A percentile compares a stretch with the other conserved stretches of the same genome.
These are phyloP conservation scores for Penicillium desertorum DNA, from an alignment of 495 filamentous ascomycete species.

Conservation along the genomic window DNA sequence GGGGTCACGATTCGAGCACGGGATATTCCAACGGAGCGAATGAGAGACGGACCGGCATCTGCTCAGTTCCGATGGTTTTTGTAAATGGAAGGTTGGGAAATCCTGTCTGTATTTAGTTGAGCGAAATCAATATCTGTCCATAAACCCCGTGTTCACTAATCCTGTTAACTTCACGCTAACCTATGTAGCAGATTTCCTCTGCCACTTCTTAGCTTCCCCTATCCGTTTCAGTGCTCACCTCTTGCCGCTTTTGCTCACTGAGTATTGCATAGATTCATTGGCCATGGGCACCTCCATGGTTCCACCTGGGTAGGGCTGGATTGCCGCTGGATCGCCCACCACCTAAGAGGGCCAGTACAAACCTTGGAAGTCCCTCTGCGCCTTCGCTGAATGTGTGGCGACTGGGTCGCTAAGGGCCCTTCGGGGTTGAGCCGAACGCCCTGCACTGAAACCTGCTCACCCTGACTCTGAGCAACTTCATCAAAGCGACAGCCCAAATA, in stretches of 20 bases:
- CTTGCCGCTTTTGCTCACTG: constrained; percentile 16
- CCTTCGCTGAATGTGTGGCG: too few species aligned
- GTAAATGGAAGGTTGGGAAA: constrained; percentile 16
- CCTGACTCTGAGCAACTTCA: too few species aligned
- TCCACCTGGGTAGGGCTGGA: too few species aligned
- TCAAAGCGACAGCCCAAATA: too few species aligned
- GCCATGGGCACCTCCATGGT: too few species aligned
- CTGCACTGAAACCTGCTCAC: too few species aligned
- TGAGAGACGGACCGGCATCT: constrained; percentile 65
- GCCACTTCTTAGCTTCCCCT: constrained; percentile 15
- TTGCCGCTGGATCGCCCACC: too few species aligned
- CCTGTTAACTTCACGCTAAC: background rate
- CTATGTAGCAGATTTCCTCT: constrained; percentile 9
- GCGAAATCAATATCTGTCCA: background rate
- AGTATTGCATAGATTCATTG: too few species aligned
- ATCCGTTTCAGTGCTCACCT: constrained; percentile 14
- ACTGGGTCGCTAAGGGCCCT: too few species aligned
- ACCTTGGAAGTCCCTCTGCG: too few species aligned
- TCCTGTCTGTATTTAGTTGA: background rate
- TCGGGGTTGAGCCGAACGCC: too few species aligned
- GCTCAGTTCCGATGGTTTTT: constrained; percentile 73
- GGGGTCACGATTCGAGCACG: constrained; percentile 60
- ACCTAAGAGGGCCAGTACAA: too few species aligned
- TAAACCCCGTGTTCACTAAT: background rate
- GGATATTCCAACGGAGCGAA: constrained; percentile 65